Evolutionary conservation across 768 basidiomycete genomes (phyloP).

Genomic region (Amanita muscaria): DNA sequence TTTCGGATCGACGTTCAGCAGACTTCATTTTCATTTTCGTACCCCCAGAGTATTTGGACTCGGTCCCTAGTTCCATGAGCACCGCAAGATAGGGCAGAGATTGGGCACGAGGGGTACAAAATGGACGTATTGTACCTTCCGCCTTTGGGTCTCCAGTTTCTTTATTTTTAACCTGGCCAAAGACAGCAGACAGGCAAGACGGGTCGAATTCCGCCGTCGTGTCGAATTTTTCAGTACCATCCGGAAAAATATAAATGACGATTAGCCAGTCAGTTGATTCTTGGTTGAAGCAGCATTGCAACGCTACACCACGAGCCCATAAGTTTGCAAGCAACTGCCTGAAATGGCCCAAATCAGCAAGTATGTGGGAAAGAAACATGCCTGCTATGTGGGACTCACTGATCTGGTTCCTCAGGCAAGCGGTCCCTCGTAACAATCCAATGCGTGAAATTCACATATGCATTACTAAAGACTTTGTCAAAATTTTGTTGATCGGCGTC

Average conservation of each 20-base stretch:
- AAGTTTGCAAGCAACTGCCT: conserved; percentile 13
- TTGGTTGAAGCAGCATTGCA: conserved; percentile 14
- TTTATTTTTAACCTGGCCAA: conserved; percentile 7
- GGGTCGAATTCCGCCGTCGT: conserved; percentile 8
- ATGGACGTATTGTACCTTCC: conserved; percentile 2
- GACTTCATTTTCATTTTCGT: background rate
- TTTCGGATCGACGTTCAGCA: no score
- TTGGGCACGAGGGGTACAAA: conserved; percentile 1
- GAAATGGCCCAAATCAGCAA: background rate
- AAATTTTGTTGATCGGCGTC: conserved; percentile 6
- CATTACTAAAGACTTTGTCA: conserved; percentile 8
- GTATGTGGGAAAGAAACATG: background rate
- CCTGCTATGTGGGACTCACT: conserved; percentile 6
- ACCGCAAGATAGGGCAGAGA: conserved; percentile 7
- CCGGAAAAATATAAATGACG: conserved; percentile 9
- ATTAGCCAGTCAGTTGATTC: conserved; percentile 11
- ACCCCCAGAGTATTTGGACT: background rate
- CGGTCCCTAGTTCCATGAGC: conserved; percentile 9
- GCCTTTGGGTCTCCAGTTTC: conserved; percentile 2
- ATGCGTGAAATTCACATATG: no score
- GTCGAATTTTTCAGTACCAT: conserved; percentile 7
- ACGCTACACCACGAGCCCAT: conserved; percentile 8
- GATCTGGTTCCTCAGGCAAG: conserved; percentile 9
- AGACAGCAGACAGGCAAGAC: conserved; percentile 9
- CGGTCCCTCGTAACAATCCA: conserved; percentile 13